Evolutionary conservation across 192 early-diverging fungal species (phyloP).

Genomic region (Coemansia sp.): DNA sequence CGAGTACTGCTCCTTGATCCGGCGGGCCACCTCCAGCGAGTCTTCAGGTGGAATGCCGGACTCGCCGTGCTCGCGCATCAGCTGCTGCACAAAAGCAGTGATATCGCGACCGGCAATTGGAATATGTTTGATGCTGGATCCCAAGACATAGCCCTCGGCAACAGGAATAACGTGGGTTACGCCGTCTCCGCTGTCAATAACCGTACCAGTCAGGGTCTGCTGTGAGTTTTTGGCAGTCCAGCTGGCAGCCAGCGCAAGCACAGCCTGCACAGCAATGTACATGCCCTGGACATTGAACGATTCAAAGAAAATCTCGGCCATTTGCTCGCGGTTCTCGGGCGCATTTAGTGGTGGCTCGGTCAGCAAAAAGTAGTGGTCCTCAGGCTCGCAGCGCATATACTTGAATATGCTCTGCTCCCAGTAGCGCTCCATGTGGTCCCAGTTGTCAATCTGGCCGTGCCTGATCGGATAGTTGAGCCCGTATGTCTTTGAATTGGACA

Average conservation of each 20-base stretch:
- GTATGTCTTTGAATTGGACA: constrained; percentile 86
- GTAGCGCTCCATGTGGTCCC: constrained; percentile 99
- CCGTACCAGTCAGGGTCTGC: constrained; percentile 94
- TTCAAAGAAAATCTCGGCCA: constrained; percentile 99
- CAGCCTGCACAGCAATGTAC: constrained; percentile 99
- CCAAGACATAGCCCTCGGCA: constrained; percentile 97
- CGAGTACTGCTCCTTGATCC: constrained; percentile 95
- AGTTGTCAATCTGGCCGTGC: constrained; percentile 98
- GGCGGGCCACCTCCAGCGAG: constrained; percentile 88
- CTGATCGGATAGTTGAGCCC: constrained; percentile 88
- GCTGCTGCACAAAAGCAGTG: constrained; percentile 96
- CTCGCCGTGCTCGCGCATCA: constrained; percentile 93
- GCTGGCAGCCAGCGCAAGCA: constrained; percentile 92
- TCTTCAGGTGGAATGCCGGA: constrained; percentile 95
- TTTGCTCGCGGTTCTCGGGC: constrained; percentile 98
- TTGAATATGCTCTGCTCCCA: constrained; percentile 99
- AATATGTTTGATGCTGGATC: constrained; percentile 96
- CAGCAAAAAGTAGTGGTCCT: constrained; percentile 95
- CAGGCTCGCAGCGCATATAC: constrained; percentile 96
- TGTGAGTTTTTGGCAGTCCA: constrained; percentile 85
- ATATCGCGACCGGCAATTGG: constrained; percentile 98
- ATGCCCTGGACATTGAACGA: constrained; percentile 97
- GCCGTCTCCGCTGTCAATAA: constrained; percentile 98
- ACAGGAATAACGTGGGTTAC: constrained; percentile 99
- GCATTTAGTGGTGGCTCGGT: constrained; percentile 98